Base-by-base conservation (phyloP, 2,329 filamentous ascomycete species). In the Colletotrichum coccodes region DNA sequence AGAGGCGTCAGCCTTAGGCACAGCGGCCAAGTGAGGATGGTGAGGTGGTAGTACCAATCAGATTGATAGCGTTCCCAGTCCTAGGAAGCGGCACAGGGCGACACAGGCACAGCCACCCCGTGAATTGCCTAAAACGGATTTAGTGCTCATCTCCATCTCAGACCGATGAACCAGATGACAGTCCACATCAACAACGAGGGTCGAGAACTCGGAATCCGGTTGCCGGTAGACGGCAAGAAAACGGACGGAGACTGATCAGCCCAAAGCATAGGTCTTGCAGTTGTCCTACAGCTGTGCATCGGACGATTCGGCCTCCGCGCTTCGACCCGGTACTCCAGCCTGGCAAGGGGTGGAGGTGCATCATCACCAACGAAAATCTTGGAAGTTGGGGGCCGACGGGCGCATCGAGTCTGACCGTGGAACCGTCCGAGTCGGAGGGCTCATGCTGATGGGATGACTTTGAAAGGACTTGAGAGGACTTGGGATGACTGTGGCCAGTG, bases 61-160 rank as follows among this genome's bases (percentile, higher is more conserved):
- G 28, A 30, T 40, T 40, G 38, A 12, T 18, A 21, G 30, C 26
- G 18, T 52, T 21, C 34, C 21, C 47, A n/a, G 21, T 62, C n/a
- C 57, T 50, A 49, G 40, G 46, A n/a, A 34, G 50, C 64, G 64
- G 64, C 59, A 57, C 16, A 36, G 49, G 38, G 23, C 34, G 12
- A 38, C 12, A 14, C 26, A 36, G 36, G 36, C 64, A 64, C 65
- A 59, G 60, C 60, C 60, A 66, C 49, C 49, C 18, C 28, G 32
- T 38, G 54, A 69, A 50, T 38, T 65, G 49, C 54, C 56, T n/a
- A 66, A 69, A 66, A 26, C 56, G 34, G 54, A n/a, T 50, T 8
- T 28, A 30, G 61, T 46, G n/a, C 61, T 66, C 61, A 66, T 50
- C 28, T 50, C n/a, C 28, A 66, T 50, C 28, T 50, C n/a, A 28